Conservation (phyloP, 148 eudicot species). For the Dysphania ambrosioides region DNA sequence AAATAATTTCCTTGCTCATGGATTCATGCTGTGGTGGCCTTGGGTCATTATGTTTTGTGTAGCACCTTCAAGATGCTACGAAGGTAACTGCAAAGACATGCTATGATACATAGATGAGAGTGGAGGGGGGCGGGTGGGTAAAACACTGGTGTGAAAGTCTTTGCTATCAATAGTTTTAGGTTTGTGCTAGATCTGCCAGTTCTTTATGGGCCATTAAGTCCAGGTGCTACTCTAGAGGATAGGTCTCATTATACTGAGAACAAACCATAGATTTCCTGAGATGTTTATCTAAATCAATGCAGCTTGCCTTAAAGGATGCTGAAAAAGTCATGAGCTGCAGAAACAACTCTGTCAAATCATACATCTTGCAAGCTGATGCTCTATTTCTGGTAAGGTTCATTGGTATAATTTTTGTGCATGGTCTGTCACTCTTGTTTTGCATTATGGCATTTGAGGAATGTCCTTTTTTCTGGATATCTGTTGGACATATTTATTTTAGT, state of each 20-base stretch:
- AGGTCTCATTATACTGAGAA: no score
- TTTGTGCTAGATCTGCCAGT: background rate
- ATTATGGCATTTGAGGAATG: background rate
- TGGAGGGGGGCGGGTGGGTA: no score
- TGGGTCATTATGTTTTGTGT: no score
- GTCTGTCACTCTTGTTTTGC: no score
- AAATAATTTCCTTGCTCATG: background rate
- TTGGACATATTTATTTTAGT: background rate
- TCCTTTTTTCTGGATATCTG: background rate
- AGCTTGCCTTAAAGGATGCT: constrained; percentile 97
- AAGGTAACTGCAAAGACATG: background rate
- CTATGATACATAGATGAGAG: background rate
- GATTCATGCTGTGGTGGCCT: background rate
- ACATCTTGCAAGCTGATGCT: constrained; percentile 69
- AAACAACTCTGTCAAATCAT: constrained; percentile 44
- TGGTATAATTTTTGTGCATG: constrained; percentile 1
- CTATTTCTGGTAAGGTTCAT: constrained; percentile 63
- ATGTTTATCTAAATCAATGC: constrained; percentile 23
- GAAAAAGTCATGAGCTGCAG: constrained; percentile 61
- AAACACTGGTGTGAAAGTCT: no score
- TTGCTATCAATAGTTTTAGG: background rate
- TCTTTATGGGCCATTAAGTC: no score
- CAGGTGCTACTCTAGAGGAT: no score
- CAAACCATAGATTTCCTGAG: background rate
- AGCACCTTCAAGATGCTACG: background rate